These are phyloP conservation scores for Nothophoma quercina DNA, from an alignment of 2,329 filamentous ascomycete species.

Conservation along the genomic window DNA sequence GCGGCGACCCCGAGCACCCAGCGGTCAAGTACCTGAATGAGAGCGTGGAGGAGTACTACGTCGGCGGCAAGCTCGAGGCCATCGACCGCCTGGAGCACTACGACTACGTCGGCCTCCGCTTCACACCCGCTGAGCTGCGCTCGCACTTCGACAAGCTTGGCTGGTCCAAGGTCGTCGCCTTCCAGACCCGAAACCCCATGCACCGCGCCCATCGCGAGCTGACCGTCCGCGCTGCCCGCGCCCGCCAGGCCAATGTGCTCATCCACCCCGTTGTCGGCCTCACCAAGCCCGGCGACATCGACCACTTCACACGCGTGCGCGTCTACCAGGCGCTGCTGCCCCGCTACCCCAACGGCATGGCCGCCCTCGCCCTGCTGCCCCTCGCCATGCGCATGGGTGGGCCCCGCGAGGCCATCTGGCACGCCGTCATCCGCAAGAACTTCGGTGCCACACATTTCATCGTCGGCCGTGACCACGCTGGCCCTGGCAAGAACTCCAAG, in stretches of 20 bases:
- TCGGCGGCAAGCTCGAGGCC: conserved; percentile 95
- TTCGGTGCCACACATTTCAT: conserved; percentile 99
- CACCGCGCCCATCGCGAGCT: conserved; percentile 97
- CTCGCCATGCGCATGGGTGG: conserved; percentile 99
- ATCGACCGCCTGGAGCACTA: conserved; percentile 97
- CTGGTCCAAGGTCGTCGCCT: conserved; percentile 96
- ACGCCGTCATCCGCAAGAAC: conserved; percentile 99
- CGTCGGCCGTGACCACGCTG: conserved; percentile 96
- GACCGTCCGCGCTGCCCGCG: conserved; percentile 94
- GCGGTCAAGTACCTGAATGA: conserved; percentile 89
- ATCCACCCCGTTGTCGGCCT: conserved; percentile 98
- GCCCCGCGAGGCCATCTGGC: conserved; percentile 98
- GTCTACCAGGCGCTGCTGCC: conserved; percentile 97
- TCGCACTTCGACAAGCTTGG: conserved; percentile 99
- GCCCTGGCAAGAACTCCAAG: conserved; percentile 97
- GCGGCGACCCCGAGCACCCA: conserved; percentile 88
- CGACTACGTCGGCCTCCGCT: conserved; percentile 96
- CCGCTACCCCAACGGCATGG: conserved; percentile 99
- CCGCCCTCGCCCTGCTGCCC: conserved; percentile 90
- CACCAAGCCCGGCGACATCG: conserved; percentile 98
- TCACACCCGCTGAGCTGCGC: conserved; percentile 91
- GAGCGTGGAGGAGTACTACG: conserved; percentile 84
- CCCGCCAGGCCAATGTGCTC: conserved; percentile 96
- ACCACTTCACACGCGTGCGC: conserved; percentile 98
- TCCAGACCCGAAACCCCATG: conserved; percentile 98